phyloP scores from a whole-genome alignment of 495 filamentous ascomycete genomes.

The Lasiosphaeria miniovina region DNA sequence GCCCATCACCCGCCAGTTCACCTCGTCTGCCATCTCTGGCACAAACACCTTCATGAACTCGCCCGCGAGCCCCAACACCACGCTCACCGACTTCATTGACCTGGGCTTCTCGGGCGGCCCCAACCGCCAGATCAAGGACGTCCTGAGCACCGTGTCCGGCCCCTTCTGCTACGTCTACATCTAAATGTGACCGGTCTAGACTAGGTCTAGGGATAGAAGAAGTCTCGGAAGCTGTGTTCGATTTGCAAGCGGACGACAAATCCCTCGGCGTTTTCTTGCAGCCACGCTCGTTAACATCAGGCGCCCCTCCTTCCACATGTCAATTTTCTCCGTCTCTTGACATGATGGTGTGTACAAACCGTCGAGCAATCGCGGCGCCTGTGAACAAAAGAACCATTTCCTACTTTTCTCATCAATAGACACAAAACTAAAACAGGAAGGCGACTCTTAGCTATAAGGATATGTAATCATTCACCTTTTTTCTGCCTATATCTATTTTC shows the following conservation, averaged over 20 bases:
- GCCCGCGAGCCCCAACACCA: slow-evolving; percentile 20
- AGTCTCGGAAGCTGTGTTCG: neutral
- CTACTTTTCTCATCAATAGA: no score
- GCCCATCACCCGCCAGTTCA: slow-evolving; percentile 23
- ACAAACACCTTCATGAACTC: slow-evolving; percentile 29
- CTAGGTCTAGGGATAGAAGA: neutral
- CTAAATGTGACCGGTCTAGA: slow-evolving; percentile 5
- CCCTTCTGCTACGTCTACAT: slow-evolving; percentile 38
- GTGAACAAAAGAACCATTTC: no score
- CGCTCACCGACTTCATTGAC: slow-evolving; percentile 24
- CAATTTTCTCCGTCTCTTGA: no score
- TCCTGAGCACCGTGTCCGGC: slow-evolving; percentile 19
- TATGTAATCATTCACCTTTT: no score
- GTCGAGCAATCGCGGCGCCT: no score
- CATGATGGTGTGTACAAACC: no score
- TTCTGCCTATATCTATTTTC: no score
- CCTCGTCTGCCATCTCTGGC: slow-evolving; percentile 5
- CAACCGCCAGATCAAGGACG: slow-evolving; percentile 12
- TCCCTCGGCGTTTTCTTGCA: no score
- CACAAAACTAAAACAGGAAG: no score
- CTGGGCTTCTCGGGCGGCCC: slow-evolving; percentile 25
- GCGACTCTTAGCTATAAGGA: no score
- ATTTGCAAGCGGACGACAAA: neutral
- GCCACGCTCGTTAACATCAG: no score
- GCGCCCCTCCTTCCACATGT: no score